phyloP scores from a whole-genome alignment of 1,284 basidiomycete genomes.

The Ceratobasidium sp. region DNA sequence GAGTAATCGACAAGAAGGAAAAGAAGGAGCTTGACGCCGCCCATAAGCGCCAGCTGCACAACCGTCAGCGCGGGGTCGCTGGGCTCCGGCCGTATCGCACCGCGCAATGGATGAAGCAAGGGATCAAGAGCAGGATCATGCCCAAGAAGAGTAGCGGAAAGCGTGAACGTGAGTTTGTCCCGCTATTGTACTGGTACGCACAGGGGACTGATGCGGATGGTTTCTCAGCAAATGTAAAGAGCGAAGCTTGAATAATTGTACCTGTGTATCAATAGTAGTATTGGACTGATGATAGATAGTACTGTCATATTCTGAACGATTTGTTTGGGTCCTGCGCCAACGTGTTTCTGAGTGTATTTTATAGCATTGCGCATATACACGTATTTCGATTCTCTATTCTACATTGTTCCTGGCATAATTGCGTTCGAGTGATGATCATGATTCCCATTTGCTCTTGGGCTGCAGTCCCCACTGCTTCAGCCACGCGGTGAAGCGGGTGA shows the following conservation, averaged over 20 bases:
- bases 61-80: constrained; percentile 54
- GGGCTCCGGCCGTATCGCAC: constrained; percentile 55
- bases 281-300: no score
- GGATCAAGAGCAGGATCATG: constrained; percentile 42
- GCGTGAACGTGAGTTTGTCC: constrained; percentile 44
- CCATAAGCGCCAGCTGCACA: constrained; percentile 50
- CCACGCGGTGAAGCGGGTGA: constrained; percentile 56
- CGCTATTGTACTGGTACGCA: no score
- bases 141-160: constrained; percentile 41
- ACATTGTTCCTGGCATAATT: no score
- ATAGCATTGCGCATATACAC: no score
- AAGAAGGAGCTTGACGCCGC: constrained; percentile 52
- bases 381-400: no score
- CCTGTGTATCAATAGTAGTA: no score
- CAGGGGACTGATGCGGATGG: no score
- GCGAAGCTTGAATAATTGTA: no score
- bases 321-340: no score
- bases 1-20: constrained; percentile 47
- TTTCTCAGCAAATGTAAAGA: no score
- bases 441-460: constrained; percentile 47
- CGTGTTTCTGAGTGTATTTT: no score
- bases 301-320: no score
- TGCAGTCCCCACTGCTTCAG: constrained; percentile 55
- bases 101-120: constrained; percentile 54
- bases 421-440: not conserved